Percentiles rank a stretch among this genome's conserved stretches.
phyloP scores from a whole-genome alignment of 306 rosid genomes.

The Quercus rubra region DNA sequence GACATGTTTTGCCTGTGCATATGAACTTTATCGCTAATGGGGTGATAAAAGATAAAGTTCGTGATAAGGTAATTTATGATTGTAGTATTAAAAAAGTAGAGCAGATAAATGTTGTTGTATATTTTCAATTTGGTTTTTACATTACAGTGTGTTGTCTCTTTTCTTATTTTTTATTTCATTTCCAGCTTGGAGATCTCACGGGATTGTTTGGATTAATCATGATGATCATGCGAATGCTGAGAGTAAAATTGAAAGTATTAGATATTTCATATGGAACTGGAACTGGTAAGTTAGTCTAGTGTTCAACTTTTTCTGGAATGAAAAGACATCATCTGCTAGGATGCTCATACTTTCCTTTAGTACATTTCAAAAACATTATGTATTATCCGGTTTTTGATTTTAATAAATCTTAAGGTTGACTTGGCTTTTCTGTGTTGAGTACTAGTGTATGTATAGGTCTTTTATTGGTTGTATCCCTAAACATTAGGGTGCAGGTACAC shows the following conservation, averaged over 20 bases:
- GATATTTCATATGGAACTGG: constrained; percentile 69
- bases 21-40: background rate
- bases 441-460: background rate
- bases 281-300: constrained; percentile 52
- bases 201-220: constrained; percentile 76
- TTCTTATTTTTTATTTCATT: constrained; percentile 4
- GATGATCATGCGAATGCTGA: constrained; percentile 73
- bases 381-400: background rate
- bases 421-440: background rate
- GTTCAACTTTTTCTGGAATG: constrained; percentile 3
- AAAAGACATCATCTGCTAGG: background rate
- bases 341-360: background rate
- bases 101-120: background rate
- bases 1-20: background rate
- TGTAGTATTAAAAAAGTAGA: background rate
- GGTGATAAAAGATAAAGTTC: background rate
- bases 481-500: background rate
- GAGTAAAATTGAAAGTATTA: constrained; percentile 72
- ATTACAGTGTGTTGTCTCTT: background rate
- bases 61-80: background rate
- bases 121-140: constrained; percentile 16
- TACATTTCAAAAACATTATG: background rate
- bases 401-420: background rate
- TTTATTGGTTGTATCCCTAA: background rate
- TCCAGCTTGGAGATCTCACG: constrained; percentile 90